Conservation (phyloP, 768 basidiomycete species). For the Lactifluus subvellereus region DNA sequence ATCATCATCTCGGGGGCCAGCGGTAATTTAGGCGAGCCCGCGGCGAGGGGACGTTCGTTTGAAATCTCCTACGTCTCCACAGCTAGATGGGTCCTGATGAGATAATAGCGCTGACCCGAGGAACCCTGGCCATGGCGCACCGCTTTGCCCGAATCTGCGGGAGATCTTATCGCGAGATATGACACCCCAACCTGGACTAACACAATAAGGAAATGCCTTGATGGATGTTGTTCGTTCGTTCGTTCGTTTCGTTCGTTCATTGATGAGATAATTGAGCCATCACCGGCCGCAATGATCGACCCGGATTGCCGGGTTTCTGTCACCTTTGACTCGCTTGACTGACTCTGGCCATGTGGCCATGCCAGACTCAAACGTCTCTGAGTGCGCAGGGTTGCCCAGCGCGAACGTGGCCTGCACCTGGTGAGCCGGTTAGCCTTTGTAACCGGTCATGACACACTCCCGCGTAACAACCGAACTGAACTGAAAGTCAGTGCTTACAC, state of each 20-base stretch:
- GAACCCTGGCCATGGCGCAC: constrained; percentile 12
- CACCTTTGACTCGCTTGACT: background rate
- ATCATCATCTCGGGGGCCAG: constrained; percentile 23
- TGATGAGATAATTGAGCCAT: constrained; percentile 16
- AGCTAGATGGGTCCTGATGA: constrained; percentile 16
- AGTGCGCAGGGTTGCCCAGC: background rate
- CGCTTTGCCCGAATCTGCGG: constrained; percentile 7
- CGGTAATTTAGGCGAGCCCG: constrained; percentile 26
- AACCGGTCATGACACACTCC: background rate
- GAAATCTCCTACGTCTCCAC: constrained; percentile 23
- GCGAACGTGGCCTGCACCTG: constrained; percentile 1
- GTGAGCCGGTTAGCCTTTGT: background rate
- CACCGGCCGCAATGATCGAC: constrained; percentile 5
- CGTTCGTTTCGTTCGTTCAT: constrained; percentile 8
- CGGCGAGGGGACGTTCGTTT: constrained; percentile 15
- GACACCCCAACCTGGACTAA: constrained; percentile 21
- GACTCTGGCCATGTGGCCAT: constrained; percentile 1
- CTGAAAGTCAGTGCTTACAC: constrained; percentile 1
- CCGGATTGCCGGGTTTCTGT: constrained; percentile 1
- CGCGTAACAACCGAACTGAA: constrained; percentile 10
- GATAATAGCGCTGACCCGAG: constrained; percentile 16
- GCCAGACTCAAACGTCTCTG: background rate
- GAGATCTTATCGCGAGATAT: constrained; percentile 12
- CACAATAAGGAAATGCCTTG: constrained; percentile 20
- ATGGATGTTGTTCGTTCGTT: constrained; percentile 5